These are phyloP conservation scores for Globisporangium abappressorium DNA, from an alignment of 352 stramenopile species.

Conservation along the genomic window DNA sequence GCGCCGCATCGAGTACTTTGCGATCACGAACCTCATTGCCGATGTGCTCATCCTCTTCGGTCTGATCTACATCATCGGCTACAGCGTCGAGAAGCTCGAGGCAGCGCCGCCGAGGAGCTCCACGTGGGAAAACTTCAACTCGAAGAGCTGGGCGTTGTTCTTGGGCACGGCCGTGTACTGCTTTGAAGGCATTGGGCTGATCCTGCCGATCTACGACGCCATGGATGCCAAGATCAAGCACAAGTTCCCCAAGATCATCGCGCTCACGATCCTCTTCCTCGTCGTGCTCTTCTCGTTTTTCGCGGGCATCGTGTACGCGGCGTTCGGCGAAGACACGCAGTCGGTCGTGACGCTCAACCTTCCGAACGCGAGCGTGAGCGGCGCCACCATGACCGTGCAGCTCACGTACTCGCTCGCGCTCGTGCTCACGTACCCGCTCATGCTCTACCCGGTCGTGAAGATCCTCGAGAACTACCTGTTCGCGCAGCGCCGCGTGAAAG, in stretches of 20 bases:
- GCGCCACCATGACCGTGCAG: slow-evolving; percentile 62
- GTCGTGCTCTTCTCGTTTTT: slow-evolving; percentile 55
- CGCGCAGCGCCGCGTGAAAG: slow-evolving; percentile 34
- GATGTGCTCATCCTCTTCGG: slow-evolving; percentile 59
- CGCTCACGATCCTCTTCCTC: slow-evolving; percentile 48
- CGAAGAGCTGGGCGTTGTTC: slow-evolving; percentile 56
- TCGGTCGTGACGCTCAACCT: slow-evolving; percentile 63
- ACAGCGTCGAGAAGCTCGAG: slow-evolving; percentile 46
- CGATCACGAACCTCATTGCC: slow-evolving; percentile 62
- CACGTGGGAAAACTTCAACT: slow-evolving; percentile 68
- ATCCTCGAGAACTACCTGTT: slow-evolving; percentile 69
- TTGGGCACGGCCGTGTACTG: slow-evolving; percentile 65
- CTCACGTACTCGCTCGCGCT: slow-evolving; percentile 63
- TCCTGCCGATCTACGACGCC: slow-evolving; percentile 69
- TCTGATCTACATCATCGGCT: slow-evolving; percentile 55
- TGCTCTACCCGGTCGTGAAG: slow-evolving; percentile 70
- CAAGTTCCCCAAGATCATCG: slow-evolving; percentile 56
- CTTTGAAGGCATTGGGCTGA: slow-evolving; percentile 69
- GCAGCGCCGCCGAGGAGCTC: slow-evolving; percentile 21
- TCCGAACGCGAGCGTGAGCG: slow-evolving; percentile 43
- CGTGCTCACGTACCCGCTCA: slow-evolving; percentile 69
- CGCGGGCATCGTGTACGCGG: slow-evolving; percentile 50
- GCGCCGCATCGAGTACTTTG: slow-evolving; percentile 73
- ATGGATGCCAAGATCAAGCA: slow-evolving; percentile 55
- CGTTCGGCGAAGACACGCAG: slow-evolving; percentile 48